Evolutionary conservation across 495 filamentous ascomycete genomes (phyloP).

Genomic region (Daldinia caldariorum): DNA sequence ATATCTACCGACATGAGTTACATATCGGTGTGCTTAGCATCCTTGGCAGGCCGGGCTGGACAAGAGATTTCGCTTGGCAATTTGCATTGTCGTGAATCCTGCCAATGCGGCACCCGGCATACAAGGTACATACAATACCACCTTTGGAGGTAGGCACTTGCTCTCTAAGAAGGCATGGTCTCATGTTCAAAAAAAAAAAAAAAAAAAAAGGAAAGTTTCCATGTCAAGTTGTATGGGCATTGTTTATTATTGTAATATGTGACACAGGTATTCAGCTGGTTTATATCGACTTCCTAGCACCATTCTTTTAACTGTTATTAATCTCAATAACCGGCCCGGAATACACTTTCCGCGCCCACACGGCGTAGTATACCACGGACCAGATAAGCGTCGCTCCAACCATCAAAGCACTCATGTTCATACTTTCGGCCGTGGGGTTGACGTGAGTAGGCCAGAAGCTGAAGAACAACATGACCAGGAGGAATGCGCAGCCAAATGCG

Average conservation of each 20-base stretch:
- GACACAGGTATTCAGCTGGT: too few species aligned
- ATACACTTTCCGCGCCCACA: conserved; percentile 56
- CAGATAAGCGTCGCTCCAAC: conserved; percentile 58
- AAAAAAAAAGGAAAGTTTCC: too few species aligned
- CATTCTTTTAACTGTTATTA: conserved; percentile 3
- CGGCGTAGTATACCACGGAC: conserved; percentile 53
- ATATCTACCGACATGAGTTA: background rate
- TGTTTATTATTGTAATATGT: background rate
- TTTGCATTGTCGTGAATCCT: background rate
- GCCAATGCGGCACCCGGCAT: background rate
- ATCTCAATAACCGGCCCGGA: conserved; percentile 38
- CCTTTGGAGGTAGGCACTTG: background rate
- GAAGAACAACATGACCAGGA: conserved; percentile 48
- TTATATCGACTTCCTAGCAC: background rate
- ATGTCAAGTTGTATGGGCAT: too few species aligned
- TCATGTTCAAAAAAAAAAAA: background rate
- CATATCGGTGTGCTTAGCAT: background rate
- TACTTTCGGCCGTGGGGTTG: conserved; percentile 47
- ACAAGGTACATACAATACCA: background rate
- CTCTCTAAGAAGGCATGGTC: background rate
- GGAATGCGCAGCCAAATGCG: conserved; percentile 28
- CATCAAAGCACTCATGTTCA: conserved; percentile 58
- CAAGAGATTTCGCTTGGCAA: background rate
- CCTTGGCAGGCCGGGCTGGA: background rate
- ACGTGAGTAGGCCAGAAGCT: conserved; percentile 59